A percentile compares a stretch with the other conserved stretches of the same genome.
Evolutionary conservation across 2,329 filamentous ascomycete species (phyloP).

Genomic region (Coniochaeta sp.): DNA sequence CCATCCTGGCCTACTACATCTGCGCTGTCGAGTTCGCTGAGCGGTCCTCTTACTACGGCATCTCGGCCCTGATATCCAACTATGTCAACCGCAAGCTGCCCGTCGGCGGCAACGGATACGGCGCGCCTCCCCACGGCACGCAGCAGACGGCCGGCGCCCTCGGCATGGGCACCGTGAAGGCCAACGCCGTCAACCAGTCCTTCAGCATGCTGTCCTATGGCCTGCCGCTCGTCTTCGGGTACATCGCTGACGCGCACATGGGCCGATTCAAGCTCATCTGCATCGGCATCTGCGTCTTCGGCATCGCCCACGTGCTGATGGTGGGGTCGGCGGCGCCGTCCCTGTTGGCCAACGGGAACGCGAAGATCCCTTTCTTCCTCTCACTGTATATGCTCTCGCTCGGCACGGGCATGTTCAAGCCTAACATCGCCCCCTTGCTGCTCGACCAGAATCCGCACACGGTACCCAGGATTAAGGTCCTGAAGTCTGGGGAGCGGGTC

Average conservation of each 20-base stretch:
- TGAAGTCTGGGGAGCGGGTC: conserved; percentile 53
- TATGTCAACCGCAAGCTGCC: conserved; percentile 56
- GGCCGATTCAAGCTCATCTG: conserved; percentile 68
- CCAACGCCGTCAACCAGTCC: conserved; percentile 44
- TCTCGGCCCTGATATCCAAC: conserved; percentile 47
- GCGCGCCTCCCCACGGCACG: conserved; percentile 29
- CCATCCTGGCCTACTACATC: conserved; percentile 44
- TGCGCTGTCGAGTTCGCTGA: conserved; percentile 55
- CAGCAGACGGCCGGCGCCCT: conserved; percentile 50
- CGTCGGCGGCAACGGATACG: conserved; percentile 35
- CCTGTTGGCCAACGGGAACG: conserved; percentile 34
- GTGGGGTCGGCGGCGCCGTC: conserved; percentile 47
- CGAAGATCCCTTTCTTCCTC: conserved; percentile 52
- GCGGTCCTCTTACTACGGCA: conserved; percentile 53
- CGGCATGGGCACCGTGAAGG: conserved; percentile 45
- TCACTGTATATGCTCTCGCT: conserved; percentile 47
- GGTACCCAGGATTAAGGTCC: conserved; percentile 42
- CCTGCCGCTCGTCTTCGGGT: conserved; percentile 47
- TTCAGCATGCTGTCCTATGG: conserved; percentile 52
- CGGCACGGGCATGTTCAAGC: conserved; percentile 65
- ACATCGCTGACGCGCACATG: conserved; percentile 58
- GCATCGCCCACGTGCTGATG: conserved; percentile 60
- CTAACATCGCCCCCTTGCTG: conserved; percentile 62
- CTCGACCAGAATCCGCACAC: conserved; percentile 58
- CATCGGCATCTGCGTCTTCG: conserved; percentile 59